Conservation (phyloP, 352 stramenopile species). For the Phytophthora sp. region DNA sequence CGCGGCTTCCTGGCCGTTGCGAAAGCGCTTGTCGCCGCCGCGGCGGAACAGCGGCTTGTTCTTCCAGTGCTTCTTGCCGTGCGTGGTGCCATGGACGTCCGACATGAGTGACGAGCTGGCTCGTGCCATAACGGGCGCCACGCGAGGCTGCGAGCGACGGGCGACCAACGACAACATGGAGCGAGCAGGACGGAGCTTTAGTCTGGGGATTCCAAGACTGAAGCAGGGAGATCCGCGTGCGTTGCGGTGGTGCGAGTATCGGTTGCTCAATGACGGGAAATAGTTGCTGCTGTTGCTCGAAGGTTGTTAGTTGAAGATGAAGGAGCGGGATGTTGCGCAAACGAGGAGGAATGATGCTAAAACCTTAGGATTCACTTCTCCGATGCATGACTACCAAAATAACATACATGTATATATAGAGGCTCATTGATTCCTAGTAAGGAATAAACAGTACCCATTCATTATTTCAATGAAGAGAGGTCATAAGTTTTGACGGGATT, state of each 20-base stretch:
- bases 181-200: no score
- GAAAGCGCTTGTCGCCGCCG: conserved; percentile 96
- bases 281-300: background rate
- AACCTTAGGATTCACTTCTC: no score
- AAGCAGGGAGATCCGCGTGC: no score
- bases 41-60: conserved; percentile 97
- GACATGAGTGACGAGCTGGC: conserved; percentile 79
- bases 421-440: no score
- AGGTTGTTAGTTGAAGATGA: background rate
- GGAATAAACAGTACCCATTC: no score
- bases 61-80: conserved; percentile 93
- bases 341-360: no score
- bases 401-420: no score
- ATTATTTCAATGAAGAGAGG: no score
- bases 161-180: conserved; percentile 43
- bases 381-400: no score
- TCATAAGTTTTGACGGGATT: no score
- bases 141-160: conserved; percentile 23
- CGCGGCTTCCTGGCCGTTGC: conserved; percentile 95
- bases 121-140: conserved; percentile 33
- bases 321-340: background rate
- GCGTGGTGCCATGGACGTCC: conserved; percentile 87
- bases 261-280: background rate
- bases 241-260: background rate
- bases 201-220: background rate